A percentile compares a stretch with the other conserved stretches of the same genome.
phyloP scores from a whole-genome alignment of 75 land plant species.

The Pinus tabuliformis region DNA sequence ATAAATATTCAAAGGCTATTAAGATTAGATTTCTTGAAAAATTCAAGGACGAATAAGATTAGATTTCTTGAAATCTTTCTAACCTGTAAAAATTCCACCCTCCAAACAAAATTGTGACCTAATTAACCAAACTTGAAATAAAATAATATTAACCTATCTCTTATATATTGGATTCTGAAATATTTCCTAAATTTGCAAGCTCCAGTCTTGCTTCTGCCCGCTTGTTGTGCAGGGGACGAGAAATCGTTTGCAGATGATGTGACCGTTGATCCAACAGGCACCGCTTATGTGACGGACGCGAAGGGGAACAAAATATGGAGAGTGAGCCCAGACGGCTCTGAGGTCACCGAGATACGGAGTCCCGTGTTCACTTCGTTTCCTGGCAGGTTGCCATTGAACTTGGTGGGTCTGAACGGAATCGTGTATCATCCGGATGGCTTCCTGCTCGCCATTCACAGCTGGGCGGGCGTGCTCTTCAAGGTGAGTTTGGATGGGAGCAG shows the following conservation, averaged over 20 bases:
- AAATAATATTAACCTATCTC: no score
- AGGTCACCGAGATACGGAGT: slow-evolving; percentile 21
- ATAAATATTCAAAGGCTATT: no score
- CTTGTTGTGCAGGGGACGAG: slow-evolving; percentile 29
- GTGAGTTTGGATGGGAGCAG: slow-evolving; percentile 17
- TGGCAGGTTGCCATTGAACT: slow-evolving; percentile 29
- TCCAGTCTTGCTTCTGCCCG: background rate
- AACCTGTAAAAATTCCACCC: no score
- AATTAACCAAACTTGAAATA: no score
- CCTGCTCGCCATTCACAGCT: slow-evolving; percentile 50
- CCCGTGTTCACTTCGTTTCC: slow-evolving; percentile 25
- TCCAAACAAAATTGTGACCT: no score
- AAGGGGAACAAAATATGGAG: slow-evolving; percentile 59
- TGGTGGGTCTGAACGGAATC: slow-evolving; percentile 63
- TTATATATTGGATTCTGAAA: no score
- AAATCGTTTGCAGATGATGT: slow-evolving; percentile 65
- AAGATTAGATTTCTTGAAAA: no score
- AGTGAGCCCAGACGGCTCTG: slow-evolving; percentile 40
- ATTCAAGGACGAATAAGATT: no score
- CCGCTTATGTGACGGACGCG: slow-evolving; percentile 63
- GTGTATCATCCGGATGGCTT: slow-evolving; percentile 68
- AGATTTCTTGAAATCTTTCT: no score
- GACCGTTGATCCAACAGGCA: slow-evolving; percentile 59
- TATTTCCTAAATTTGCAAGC: no score
- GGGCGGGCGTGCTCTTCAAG: slow-evolving; percentile 41